Base-by-base conservation (phyloP, 768 basidiomycete species). In the Sistotremastrum niveocremeum region DNA sequence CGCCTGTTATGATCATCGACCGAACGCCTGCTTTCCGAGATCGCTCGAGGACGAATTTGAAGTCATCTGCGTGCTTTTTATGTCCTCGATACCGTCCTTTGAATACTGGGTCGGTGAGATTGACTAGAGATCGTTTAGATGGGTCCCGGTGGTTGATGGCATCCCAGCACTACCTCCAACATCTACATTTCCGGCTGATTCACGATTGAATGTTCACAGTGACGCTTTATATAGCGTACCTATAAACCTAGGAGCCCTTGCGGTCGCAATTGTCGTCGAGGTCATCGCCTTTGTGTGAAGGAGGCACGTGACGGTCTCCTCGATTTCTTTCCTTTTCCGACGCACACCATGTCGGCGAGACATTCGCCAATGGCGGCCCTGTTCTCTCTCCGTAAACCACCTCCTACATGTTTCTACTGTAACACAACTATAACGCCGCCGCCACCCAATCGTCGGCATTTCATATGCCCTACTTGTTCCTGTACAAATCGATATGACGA, bases 401-500 rank as follows among this genome's bases (percentile, higher is more conserved):
- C 20, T 20, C 20, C 20, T 20, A 61, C 64, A n/a, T 88, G 85
- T 55, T 86, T 78, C 58, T 88, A 81, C 66, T 88, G 85, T 61
- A 70, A 77, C 46, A 68, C 75, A 0, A 37, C 62, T 9, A 50
- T 67, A 1, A 58, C 58, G 6, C 63, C 68, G 4, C 9, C 39
- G 44, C 73, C 75, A 3, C 54, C 60, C 34, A 71, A 82, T 56
- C 61, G 70, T 3, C 67, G 65, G 8, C 72, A 74, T 39, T 87
- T 83, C 59, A 70, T 72, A 45, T 88, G 85, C 51, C 62, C 75
- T 8, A 62, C 72, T 7, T 88, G 85, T 55, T 62, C 64, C 37
- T 85, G 82, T 58, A 77, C 77, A 76, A 91, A 89, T 60, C 73
- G 77, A 40, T 85, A 74, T 57, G 76, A 83, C 53, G 61, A 73